phyloP scores from a whole-genome alignment of 192 early-diverging fungal species.

The Lunasporangiospora selenospora region DNA sequence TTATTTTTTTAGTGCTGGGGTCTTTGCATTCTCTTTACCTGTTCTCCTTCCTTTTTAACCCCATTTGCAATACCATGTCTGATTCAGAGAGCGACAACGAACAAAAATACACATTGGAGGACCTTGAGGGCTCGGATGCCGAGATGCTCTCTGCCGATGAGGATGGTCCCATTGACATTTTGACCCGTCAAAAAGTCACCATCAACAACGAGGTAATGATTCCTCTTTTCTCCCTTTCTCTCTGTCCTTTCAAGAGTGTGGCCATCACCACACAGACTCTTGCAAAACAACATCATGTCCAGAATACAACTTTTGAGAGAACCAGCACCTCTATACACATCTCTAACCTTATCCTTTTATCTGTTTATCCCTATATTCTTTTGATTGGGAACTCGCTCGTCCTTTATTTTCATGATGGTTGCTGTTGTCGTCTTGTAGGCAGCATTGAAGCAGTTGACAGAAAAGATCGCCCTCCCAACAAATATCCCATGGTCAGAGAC shows the following conservation, averaged over 20 bases:
- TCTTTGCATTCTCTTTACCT: too few species aligned
- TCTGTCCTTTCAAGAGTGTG: too few species aligned
- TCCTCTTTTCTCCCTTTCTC: background rate
- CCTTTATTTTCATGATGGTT: background rate
- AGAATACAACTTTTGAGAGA: background rate
- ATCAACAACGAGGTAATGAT: constrained; percentile 44
- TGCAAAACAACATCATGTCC: background rate
- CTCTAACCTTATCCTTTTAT: too few species aligned
- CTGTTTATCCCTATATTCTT: too few species aligned
- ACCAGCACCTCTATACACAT: too few species aligned
- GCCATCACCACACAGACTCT: background rate
- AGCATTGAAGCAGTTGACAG: constrained; percentile 63
- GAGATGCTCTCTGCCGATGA: constrained; percentile 42
- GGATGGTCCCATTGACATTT: constrained; percentile 38
- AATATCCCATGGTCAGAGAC: constrained; percentile 75
- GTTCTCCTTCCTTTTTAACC: too few species aligned
- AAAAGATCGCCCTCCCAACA: constrained; percentile 62
- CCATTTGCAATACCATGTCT: constrained; percentile 31
- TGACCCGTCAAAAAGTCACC: constrained; percentile 30
- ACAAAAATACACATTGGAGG: constrained; percentile 40
- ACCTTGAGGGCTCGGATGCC: constrained; percentile 43
- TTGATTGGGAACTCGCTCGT: too few species aligned
- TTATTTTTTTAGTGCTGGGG: too few species aligned
- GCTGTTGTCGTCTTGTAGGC: constrained; percentile 37
- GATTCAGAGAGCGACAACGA: constrained; percentile 48